Base-by-base conservation (phyloP, 176 grass and related monocot genomes). In the Carex parvula region DNA sequence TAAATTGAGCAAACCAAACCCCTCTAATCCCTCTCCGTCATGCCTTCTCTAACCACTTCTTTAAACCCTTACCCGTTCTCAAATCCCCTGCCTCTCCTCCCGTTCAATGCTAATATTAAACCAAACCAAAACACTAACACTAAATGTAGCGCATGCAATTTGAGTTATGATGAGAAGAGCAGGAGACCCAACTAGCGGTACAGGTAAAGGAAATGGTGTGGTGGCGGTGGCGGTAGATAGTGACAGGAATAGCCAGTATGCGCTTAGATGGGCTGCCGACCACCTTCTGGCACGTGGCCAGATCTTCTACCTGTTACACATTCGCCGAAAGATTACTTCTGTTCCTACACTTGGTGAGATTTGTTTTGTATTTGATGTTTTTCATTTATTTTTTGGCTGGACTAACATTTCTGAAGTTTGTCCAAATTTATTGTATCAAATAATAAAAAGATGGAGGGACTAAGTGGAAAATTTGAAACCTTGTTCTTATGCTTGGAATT, bases 241-340 rank as follows among this genome's bases (percentile, higher is more conserved):
- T 64, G 93, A 92, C 88, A 87, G 85, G 82, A 87, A 91, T 79
- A 95, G 93, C 88, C 93, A 95, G 70, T 84, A 92, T 61, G 90
- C 93, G 39, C 90, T 95, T 81, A 95, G 92, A 81, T 95, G 93
- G 93, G 93, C 93, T 12, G 93, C 84, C 46, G 93, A 92, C 66
- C 79, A 92, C 71, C 69, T 92, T 52, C 90, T 95, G 59, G 66
- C 88, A 35, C 85, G 85, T 64, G 29, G 72, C 52, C 84, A 86
- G 17, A 22, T 85, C 17, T 93, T 97, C 81, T 97, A 55, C 84
- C 87, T 97, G 85, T 30, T 97, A 69, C 94, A 97, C 60, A 87
- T 97, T 86, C 91, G 91, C 50, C 87, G 91, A 77, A 97, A 91
- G 85, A 87, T 80, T 57, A 54, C 83, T 24, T 64, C 81, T 85